phyloP scores from a whole-genome alignment of 768 basidiomycete species.

The Suillus subluteus region DNA sequence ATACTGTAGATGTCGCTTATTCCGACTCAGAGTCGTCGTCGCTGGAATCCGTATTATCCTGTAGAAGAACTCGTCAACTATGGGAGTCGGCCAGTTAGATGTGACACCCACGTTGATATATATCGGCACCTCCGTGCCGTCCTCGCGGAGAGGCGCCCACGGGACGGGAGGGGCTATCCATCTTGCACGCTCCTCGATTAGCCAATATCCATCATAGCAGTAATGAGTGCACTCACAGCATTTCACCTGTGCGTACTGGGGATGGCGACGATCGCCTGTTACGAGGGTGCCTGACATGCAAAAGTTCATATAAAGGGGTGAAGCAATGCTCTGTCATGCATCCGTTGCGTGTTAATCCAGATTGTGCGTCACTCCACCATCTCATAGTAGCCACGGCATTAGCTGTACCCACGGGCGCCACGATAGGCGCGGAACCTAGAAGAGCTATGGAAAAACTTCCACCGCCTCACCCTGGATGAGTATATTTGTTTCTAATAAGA shows the following conservation, averaged over 20 bases:
- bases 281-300: constrained; percentile 2
- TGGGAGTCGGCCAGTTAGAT: neutral
- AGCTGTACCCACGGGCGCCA: neutral
- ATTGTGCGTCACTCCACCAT: constrained; percentile 1
- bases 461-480: neutral
- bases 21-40: neutral
- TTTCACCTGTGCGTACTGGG: constrained; percentile 5
- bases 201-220: neutral
- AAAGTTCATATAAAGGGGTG: constrained; percentile 3
- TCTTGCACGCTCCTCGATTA: neutral
- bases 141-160: neutral
- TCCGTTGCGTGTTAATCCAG: neutral
- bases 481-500: neutral
- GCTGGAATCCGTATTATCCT: neutral
- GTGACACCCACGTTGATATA: neutral
- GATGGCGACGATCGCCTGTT: neutral
- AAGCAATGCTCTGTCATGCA: constrained; percentile 3
- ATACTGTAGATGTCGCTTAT: neutral
- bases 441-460: neutral
- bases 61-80: neutral
- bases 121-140: constrained; percentile 2
- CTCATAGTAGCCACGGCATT: neutral
- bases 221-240: neutral
- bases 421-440: neutral
- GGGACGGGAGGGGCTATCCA: neutral